Conservation (phyloP, 1,284 basidiomycete species). For the Malassezia caprae region DNA sequence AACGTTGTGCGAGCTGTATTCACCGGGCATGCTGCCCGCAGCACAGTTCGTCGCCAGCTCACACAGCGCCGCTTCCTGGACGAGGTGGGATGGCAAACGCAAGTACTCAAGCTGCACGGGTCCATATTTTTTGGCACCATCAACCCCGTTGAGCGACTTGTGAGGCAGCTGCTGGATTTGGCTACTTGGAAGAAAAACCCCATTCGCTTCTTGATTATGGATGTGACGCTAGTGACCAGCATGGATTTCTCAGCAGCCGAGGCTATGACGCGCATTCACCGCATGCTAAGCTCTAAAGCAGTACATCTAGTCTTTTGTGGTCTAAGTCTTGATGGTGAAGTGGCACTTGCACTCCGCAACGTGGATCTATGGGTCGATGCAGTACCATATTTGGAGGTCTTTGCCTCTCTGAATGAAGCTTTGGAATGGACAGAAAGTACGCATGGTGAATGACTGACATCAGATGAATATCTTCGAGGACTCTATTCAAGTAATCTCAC, state of each 20-base stretch:
- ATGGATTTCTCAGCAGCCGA: constrained; percentile 92
- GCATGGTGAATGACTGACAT: neutral
- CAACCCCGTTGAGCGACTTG: constrained; percentile 66
- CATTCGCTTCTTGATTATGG: constrained; percentile 60
- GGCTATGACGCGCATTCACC: constrained; percentile 81
- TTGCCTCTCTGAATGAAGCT: constrained; percentile 74
- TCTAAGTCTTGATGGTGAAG: constrained; percentile 49
- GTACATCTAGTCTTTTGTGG: constrained; percentile 86
- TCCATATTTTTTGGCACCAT: constrained; percentile 97
- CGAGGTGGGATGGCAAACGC: constrained; percentile 81
- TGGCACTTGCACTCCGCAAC: constrained; percentile 34
- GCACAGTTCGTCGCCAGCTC: constrained; percentile 79
- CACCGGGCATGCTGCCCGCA: constrained; percentile 53
- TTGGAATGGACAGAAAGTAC: constrained; percentile 63
- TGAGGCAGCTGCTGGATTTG: constrained; percentile 63
- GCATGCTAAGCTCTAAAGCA: constrained; percentile 64
- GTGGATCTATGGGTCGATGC: constrained; percentile 61
- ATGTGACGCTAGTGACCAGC: constrained; percentile 68
- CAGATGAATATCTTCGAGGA: constrained; percentile 48
- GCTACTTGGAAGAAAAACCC: constrained; percentile 68
- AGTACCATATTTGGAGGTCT: constrained; percentile 56
- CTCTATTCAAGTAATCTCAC: constrained; percentile 47
- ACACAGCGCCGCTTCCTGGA: constrained; percentile 79
- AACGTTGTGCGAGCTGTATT: constrained; percentile 41
- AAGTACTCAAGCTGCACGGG: constrained; percentile 74